Percentiles rank a stretch among this genome's conserved stretches.
Conservation (phyloP, 2,329 filamentous ascomycete genomes). For the Cordyceps sp. region DNA sequence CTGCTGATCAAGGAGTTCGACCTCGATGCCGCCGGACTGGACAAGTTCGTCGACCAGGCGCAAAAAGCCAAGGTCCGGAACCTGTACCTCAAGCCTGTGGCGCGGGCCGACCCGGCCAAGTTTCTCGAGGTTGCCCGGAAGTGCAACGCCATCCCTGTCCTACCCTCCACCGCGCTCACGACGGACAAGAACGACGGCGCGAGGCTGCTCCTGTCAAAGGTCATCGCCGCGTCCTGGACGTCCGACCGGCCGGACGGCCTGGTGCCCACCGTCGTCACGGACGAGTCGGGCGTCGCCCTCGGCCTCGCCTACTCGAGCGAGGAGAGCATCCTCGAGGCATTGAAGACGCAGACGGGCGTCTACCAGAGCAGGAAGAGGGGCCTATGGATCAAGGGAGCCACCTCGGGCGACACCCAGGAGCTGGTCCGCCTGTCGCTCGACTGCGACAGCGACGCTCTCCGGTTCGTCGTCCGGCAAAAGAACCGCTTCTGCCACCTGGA, state of each 20-base stretch:
- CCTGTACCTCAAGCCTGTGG: constrained; percentile 32
- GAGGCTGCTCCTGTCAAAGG: constrained; percentile 41
- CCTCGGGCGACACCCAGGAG: constrained; percentile 85
- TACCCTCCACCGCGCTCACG: constrained; percentile 56
- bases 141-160: constrained; percentile 49
- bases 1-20: constrained; percentile 37
- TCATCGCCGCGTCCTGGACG: constrained; percentile 60
- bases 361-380: constrained; percentile 95
- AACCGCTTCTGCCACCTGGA: constrained; percentile 90
- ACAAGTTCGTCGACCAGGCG: constrained; percentile 25
- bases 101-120: constrained; percentile 26
- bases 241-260: constrained; percentile 74
- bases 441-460: constrained; percentile 84
- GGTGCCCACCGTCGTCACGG: constrained; percentile 78
- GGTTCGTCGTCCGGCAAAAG: constrained; percentile 79
- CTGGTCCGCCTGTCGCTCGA: constrained; percentile 72
- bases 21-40: constrained; percentile 19
- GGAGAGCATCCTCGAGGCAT: constrained; percentile 74
- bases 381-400: constrained; percentile 91
- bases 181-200: constrained; percentile 44
- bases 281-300: constrained; percentile 69
- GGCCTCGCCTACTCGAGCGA: constrained; percentile 90
- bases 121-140: constrained; percentile 31
- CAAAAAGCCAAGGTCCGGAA: constrained; percentile 27
- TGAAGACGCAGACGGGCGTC: constrained; percentile 64